These are phyloP conservation scores for Penicillium sp. DNA, from an alignment of 2,329 filamentous ascomycete species.

Conservation along the genomic window DNA sequence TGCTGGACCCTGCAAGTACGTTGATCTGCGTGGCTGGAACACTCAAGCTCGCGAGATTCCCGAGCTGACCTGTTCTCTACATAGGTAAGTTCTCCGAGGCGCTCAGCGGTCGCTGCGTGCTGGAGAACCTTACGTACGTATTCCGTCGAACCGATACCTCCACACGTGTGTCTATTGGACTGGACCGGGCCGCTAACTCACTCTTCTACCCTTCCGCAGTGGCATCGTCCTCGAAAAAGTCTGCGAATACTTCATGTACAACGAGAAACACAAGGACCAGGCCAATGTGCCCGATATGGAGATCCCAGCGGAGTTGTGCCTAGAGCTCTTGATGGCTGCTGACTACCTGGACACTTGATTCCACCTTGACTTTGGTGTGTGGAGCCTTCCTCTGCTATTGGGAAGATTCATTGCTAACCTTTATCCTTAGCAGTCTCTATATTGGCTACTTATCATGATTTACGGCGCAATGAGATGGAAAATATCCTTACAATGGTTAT, in stretches of 20 bases:
- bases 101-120: constrained; percentile 57
- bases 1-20: constrained; percentile 65
- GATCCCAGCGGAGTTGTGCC: constrained; percentile 64
- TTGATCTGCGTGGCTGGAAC: constrained; percentile 5
- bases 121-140: constrained; percentile 62
- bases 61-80: background rate
- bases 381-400: background rate
- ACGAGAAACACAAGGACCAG: constrained; percentile 63
- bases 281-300: constrained; percentile 68
- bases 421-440: background rate
- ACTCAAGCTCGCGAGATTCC: background rate
- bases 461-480: constrained; percentile 17
- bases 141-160: background rate
- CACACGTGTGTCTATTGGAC: background rate
- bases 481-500: constrained; percentile 8
- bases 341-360: constrained; percentile 61
- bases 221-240: constrained; percentile 67
- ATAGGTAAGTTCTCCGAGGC: constrained; percentile 64
- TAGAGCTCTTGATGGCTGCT: constrained; percentile 67
- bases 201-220: constrained; percentile 37
- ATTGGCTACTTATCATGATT: constrained; percentile 10
- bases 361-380: constrained; percentile 21
- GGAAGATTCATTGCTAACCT: background rate
- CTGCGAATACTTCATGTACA: constrained; percentile 71
- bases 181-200: constrained; percentile 3